Evolutionary conservation across 768 basidiomycete species (phyloP), one percentile per base, ranked within the genome.

Genomic region (Trametes gibbosa): DNA sequence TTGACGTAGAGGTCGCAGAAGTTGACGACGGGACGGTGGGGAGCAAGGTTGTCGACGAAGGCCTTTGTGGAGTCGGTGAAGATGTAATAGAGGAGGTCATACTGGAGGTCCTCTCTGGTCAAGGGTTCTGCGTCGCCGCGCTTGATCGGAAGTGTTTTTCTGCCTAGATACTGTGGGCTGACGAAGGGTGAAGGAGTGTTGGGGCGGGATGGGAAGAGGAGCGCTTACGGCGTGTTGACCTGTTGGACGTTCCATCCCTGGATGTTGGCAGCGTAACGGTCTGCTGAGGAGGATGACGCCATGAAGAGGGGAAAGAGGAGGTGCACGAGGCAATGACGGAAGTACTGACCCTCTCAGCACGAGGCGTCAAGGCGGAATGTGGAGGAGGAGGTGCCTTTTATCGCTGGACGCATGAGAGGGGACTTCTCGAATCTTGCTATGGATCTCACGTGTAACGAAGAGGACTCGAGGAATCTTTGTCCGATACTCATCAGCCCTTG

Each of bases 1-100:
- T 89, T 86, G 63, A 92, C 82, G 70, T 94, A 96, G 61, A 95
- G 81, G 69, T 92, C 87, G 66, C 82, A 81, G 70, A 96, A 95
- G 66, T 85, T 84, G 72, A 90, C 78, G 25, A 76, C 68, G 2
- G 76, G 72, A 50, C 77, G 77, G 58, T 77, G 78, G 34, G 81
- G 79, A 7, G 73, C 74, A 60, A 87, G 84, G 52, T 58, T 65
- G 66, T 82, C 81, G 59, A 90, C 89, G 74, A 95, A 96, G 63
- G 84, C 87, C 50, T 78, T 72, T 13, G 78, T 81, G 46, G 74
- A 73, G 72, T 94, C 83, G 62, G 80, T 78, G 74, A 96, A 96
- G 68, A 95, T 84, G 74, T 83, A 79, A 66, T 86, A 70, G 56
- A 96, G 84, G 48, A 95, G 81, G 76, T 94, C 90, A 73, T 83